Conservation (phyloP, 2,329 filamentous ascomycete species). For the Cladosporium sp. region DNA sequence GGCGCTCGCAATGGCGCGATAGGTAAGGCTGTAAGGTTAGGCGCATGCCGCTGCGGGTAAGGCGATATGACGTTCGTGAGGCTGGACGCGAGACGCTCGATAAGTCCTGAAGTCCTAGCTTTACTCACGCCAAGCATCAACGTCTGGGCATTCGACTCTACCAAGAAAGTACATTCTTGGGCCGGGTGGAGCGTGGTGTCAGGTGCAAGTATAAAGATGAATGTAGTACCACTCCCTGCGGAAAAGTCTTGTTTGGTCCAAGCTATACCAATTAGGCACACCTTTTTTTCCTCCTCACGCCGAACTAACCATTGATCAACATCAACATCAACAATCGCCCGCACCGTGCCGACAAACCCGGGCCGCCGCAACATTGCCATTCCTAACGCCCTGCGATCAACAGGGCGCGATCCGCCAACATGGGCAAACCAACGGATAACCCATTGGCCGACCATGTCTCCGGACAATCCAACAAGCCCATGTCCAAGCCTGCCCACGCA, state of each 20-base stretch:
- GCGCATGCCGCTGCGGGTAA: conserved; percentile 14
- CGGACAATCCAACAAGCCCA: conserved; percentile 52
- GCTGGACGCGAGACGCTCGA: conserved; percentile 17
- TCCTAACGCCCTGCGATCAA: conserved; percentile 6
- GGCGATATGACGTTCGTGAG: conserved; percentile 18
- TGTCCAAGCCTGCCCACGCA: conserved; percentile 65
- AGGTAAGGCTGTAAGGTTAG: conserved; percentile 17
- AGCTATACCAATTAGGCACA: conserved; percentile 13
- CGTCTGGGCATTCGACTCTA: conserved; percentile 15
- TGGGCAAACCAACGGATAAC: conserved; percentile 10
- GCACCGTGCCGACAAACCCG: not conserved
- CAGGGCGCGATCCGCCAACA: conserved; percentile 17
- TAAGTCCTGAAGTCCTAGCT: conserved; percentile 20
- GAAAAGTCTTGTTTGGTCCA: conserved; percentile 20
- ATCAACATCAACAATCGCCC: conserved; percentile 1
- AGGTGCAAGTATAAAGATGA: conserved; percentile 22
- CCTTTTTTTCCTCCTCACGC: not conserved
- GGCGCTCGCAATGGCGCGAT: not conserved
- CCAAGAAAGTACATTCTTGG: conserved; percentile 21
- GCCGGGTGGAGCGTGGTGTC: conserved; percentile 18
- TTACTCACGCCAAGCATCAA: conserved; percentile 20
- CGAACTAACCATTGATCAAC: conserved; percentile 13
- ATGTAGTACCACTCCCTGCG: conserved; percentile 12
- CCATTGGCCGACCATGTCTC: conserved; percentile 31
- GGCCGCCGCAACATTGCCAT: conserved; percentile 17